phyloP scores from a whole-genome alignment of 2,329 filamentous ascomycete genomes.

The Coleophoma crateriformis region DNA sequence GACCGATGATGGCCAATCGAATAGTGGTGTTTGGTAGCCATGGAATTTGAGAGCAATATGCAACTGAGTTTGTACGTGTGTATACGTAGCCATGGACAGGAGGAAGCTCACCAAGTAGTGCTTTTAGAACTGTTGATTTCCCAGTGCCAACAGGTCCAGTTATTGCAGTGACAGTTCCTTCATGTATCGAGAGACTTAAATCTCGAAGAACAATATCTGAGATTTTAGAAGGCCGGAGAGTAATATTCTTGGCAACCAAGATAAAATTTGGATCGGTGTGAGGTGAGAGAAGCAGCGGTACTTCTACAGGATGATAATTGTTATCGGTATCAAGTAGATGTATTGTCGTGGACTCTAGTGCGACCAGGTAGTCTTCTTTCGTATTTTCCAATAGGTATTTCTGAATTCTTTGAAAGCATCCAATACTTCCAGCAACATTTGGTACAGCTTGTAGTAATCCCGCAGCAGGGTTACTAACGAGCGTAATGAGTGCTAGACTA shows the following conservation, averaged over 20 bases:
- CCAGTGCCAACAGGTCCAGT: constrained; percentile 23
- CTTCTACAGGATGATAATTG: neutral
- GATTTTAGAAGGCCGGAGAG: neutral
- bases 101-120: constrained; percentile 26
- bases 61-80: constrained; percentile 10
- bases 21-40: constrained; percentile 36
- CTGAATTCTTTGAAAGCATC: constrained; percentile 3
- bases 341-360: neutral
- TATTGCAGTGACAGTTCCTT: neutral
- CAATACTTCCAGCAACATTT: neutral
- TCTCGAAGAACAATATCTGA: neutral
- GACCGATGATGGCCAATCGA: constrained; percentile 30
- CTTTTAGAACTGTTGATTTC: constrained; percentile 28
- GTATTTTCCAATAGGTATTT: neutral
- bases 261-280: too few relatives aligned
- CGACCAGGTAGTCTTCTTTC: neutral
- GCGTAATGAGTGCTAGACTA: neutral
- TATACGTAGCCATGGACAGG: constrained; percentile 14
- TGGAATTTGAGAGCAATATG: constrained; percentile 35
- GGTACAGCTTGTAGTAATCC: neutral
- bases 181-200: neutral
- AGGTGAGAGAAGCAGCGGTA: neutral
- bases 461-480: neutral
- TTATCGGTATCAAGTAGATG: neutral
- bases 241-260: neutral